Conservation (phyloP, 148 eudicot species). For the Polygonum aviculare region DNA sequence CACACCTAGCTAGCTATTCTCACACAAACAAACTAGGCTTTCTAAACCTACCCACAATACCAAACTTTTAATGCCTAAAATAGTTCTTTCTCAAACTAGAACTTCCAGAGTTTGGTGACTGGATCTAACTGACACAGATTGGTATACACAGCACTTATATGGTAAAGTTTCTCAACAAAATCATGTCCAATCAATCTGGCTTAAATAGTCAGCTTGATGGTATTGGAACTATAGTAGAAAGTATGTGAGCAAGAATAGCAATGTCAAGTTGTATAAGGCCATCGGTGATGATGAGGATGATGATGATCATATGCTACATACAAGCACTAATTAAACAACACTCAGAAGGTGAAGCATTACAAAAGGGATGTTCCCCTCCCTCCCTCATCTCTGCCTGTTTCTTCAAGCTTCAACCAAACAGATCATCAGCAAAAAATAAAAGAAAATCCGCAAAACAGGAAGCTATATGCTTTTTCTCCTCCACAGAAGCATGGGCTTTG, state of each 20-base stretch:
- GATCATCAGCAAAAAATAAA: neutral
- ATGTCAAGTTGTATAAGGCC: neutral
- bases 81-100: neutral
- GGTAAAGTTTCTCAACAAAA: no score
- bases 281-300: neutral
- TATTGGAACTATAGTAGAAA: neutral
- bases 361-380: neutral
- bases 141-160: no score
- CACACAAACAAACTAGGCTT: neutral
- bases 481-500: neutral
- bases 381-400: neutral
- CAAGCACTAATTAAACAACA: neutral
- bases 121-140: no score
- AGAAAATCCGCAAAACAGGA: neutral
- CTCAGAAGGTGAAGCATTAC: neutral
- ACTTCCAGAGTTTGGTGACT: no score
- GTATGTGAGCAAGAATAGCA: neutral
- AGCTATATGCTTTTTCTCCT: slow-evolving; percentile 6
- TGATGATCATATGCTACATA: neutral
- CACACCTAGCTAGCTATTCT: neutral
- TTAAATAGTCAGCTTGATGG: neutral
- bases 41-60: neutral
- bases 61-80: neutral
- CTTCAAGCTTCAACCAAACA: neutral
- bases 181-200: no score